Evolutionary conservation across 305 asterid species (phyloP).

Genomic region (Monarda citriodora): DNA sequence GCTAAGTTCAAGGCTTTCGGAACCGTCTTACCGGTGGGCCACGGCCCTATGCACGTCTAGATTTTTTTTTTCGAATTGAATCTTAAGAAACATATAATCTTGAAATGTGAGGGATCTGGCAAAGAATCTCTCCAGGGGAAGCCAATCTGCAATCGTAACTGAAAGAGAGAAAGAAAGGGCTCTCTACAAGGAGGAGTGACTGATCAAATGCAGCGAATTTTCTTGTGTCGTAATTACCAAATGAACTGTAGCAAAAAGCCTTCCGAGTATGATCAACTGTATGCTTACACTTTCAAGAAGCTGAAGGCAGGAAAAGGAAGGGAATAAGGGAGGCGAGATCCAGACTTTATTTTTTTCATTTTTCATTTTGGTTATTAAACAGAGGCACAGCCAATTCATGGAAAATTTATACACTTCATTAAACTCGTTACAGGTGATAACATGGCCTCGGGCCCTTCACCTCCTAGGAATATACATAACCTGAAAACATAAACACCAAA

Average conservation of each 20-base stretch:
- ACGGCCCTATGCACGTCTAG: too few relatives aligned
- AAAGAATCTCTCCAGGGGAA: neutral
- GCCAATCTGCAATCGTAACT: neutral
- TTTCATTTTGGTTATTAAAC: slow-evolving; percentile 9
- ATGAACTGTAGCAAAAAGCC: slow-evolving; percentile 15
- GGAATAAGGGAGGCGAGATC: slow-evolving; percentile 4
- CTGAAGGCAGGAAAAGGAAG: neutral
- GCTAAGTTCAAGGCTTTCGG: too few relatives aligned
- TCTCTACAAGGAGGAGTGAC: neutral
- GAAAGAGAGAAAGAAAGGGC: neutral
- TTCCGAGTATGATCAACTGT: slow-evolving; percentile 8
- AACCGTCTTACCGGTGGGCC: too few relatives aligned
- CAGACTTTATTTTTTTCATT: slow-evolving; percentile 3
- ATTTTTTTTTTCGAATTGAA: neutral
- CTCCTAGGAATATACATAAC: slow-evolving; percentile 31
- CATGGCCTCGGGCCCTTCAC: slow-evolving; percentile 5
- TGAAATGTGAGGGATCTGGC: neutral
- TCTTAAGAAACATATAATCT: neutral
- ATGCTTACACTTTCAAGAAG: slow-evolving; percentile 19
- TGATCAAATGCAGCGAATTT: neutral
- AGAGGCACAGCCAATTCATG: slow-evolving; percentile 17
- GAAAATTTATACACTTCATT: slow-evolving; percentile 34
- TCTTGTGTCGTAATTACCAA: slow-evolving; percentile 19
- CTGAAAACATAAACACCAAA: slow-evolving; percentile 20
- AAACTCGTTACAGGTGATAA: slow-evolving; percentile 17